Percentiles rank a stretch among this genome's conserved stretches.
Conservation (phyloP, 768 basidiomycete species). For the Kwoniella sp. region DNA sequence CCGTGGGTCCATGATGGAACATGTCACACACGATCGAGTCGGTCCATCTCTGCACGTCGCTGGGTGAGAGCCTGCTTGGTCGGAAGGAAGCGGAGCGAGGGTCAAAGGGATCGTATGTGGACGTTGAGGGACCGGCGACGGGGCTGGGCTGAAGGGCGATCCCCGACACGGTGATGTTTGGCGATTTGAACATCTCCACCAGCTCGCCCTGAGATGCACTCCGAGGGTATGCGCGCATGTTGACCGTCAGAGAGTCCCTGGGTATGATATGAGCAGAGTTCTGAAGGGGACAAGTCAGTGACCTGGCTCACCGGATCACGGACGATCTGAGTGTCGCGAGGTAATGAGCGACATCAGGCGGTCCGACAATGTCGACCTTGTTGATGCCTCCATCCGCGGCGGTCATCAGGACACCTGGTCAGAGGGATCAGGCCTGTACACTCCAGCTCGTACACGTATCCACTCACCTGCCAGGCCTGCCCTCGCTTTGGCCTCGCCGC, state of each 20-base stretch:
- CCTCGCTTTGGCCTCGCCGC: slow-evolving; percentile 58
- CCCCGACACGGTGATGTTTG: slow-evolving; percentile 25
- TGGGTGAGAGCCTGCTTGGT: slow-evolving; percentile 11
- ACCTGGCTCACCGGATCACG: slow-evolving; percentile 38
- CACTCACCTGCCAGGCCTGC: slow-evolving; percentile 69
- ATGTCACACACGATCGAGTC: slow-evolving; percentile 43
- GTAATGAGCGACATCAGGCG: slow-evolving; percentile 65
- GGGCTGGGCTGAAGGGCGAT: slow-evolving; percentile 11
- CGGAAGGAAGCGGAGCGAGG: slow-evolving; percentile 9
- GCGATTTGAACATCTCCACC: slow-evolving; percentile 20
- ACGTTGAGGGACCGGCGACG: background rate
- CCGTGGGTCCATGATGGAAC: slow-evolving; percentile 33
- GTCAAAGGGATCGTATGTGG: background rate
- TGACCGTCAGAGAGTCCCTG: slow-evolving; percentile 18
- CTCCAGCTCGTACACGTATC: background rate
- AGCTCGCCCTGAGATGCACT: background rate
- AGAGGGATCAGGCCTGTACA: background rate
- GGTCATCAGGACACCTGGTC: slow-evolving; percentile 69
- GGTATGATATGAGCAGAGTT: background rate
- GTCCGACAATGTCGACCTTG: slow-evolving; percentile 64
- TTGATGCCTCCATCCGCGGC: slow-evolving; percentile 66
- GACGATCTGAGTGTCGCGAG: slow-evolving; percentile 68
- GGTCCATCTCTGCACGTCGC: slow-evolving; percentile 31
- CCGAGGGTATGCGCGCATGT: slow-evolving; percentile 11
- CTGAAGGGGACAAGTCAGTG: no score